Evolutionary conservation across 768 basidiomycete species (phyloP), one percentile per base, ranked within the genome.

Genomic region (Postia placenta): DNA sequence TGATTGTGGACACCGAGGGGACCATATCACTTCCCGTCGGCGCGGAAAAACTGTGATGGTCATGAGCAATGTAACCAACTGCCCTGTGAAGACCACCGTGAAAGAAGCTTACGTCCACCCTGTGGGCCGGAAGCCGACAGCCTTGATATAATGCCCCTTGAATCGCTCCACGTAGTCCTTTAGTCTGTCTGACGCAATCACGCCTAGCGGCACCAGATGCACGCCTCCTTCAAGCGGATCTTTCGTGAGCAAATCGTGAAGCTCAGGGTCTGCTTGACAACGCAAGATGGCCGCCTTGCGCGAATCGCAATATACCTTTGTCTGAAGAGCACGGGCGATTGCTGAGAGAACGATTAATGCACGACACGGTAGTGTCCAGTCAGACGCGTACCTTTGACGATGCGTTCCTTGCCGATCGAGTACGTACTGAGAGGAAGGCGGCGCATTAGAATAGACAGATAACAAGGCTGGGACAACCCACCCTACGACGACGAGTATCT

Each of bases 341-440:
- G 89, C 95, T 92, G 55, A 0, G 1, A n/a, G n/a, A n/a, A n/a
- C n/a, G n/a, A n/a, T n/a, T n/a, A n/a, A 22, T 20, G 11, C 17
- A 1, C n/a, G n/a, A 2, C 12, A 22, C 11, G 11, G 15, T 24
- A 44, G 20, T 9, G 12, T n/a, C 4, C 5, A 5, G 3, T 1
- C 11, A 22, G 15, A 2, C 11, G 9, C 57, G 26, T 49, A 90
- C 92, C 92, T 78, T 97, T 96, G 35, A 96, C 93, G 35, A 98
- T 87, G 20, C 96, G 83, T 65, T 99, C 96, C 65, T 99, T 99
- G 35, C 96, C 96, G 42, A 98, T 92, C 0, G 91, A 91, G 67
- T 99, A 99, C 0, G 96, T 97, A 9, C 92, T 92, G n/a, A n/a
- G n/a, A n/a, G n/a, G n/a, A n/a, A n/a, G n/a, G n/a, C n/a, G n/a